These are phyloP conservation scores for Lippia alba DNA, from an alignment of 305 asterid species.

Conservation along the genomic window DNA sequence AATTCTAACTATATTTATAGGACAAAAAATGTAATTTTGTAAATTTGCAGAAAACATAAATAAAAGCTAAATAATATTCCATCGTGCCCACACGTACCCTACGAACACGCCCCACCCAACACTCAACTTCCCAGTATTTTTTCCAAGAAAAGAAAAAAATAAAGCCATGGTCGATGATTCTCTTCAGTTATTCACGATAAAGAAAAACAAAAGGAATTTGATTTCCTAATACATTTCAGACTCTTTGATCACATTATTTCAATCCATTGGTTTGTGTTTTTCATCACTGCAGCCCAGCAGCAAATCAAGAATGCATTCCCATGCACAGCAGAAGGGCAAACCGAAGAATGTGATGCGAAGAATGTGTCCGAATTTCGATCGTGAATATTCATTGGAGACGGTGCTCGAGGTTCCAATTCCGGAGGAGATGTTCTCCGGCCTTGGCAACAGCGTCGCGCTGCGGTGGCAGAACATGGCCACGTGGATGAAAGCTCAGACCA, in stretches of 20 bases:
- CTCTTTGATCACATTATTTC: neutral
- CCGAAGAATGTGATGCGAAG: slow-evolving; percentile 59
- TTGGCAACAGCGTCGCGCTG: slow-evolving; percentile 58
- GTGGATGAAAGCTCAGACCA: slow-evolving; percentile 68
- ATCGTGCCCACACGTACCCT: slow-evolving; percentile 53
- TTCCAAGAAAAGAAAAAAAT: neutral
- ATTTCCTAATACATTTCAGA: neutral
- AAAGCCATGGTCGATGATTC: neutral
- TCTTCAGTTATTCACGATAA: neutral
- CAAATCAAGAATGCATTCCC: slow-evolving; percentile 17
- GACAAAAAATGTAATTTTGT: too few species aligned
- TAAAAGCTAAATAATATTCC: neutral
- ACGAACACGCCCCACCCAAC: slow-evolving; percentile 39
- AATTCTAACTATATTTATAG: too few species aligned
- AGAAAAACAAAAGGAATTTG: neutral
- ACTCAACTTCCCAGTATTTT: neutral
- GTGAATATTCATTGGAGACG: slow-evolving; percentile 74
- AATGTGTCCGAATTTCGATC: slow-evolving; percentile 78
- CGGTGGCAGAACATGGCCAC: slow-evolving; percentile 84
- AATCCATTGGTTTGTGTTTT: neutral
- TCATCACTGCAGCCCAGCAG: neutral
- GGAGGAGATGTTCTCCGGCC: slow-evolving; percentile 75
- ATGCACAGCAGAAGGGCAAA: slow-evolving; percentile 34
- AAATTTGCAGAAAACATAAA: slow-evolving; percentile 6
- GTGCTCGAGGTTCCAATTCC: slow-evolving; percentile 93